A percentile compares a stretch with the other conserved stretches of the same genome.
Evolutionary conservation across 495 filamentous ascomycete genomes (phyloP).

Genomic region (Niebla homalea): DNA sequence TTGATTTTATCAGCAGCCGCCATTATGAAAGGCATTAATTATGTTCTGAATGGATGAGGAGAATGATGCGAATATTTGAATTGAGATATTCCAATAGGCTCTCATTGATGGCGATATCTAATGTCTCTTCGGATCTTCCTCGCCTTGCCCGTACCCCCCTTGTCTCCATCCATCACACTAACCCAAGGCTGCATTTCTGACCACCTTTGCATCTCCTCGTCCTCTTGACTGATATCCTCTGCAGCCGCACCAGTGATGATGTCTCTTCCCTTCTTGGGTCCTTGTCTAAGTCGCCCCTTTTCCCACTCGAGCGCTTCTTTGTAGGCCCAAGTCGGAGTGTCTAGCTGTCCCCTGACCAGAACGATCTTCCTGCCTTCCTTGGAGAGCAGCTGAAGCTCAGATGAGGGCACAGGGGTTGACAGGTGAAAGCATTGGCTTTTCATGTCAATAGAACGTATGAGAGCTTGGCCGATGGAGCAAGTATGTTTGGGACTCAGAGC

Average conservation of each 20-base stretch:
- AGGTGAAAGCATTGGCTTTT: slow-evolving; percentile 29
- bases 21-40: background rate
- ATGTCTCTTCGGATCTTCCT: slow-evolving; percentile 23
- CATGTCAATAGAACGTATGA: slow-evolving; percentile 35
- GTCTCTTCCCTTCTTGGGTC: slow-evolving; percentile 8
- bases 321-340: slow-evolving; percentile 37
- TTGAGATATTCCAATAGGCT: background rate
- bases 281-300: slow-evolving; percentile 5
- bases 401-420: slow-evolving; percentile 32
- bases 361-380: slow-evolving; percentile 29
- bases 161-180: slow-evolving; percentile 7
- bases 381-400: slow-evolving; percentile 22
- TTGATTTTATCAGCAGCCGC: too few relatives aligned
- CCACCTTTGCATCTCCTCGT: slow-evolving; percentile 5
- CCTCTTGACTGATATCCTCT: background rate
- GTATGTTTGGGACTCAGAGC: slow-evolving; percentile 32
- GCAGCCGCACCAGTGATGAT: background rate
- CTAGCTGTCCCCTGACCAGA: slow-evolving; percentile 39
- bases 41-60: background rate
- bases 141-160: slow-evolving; percentile 16
- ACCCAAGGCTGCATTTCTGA: slow-evolving; percentile 19
- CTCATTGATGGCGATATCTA: background rate
- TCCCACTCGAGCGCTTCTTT: slow-evolving; percentile 17
- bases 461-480: slow-evolving; percentile 37
- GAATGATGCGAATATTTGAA: background rate